These are phyloP conservation scores for Lactifluus pinguis DNA, from an alignment of 768 basidiomycete species.

Conservation along the genomic window DNA sequence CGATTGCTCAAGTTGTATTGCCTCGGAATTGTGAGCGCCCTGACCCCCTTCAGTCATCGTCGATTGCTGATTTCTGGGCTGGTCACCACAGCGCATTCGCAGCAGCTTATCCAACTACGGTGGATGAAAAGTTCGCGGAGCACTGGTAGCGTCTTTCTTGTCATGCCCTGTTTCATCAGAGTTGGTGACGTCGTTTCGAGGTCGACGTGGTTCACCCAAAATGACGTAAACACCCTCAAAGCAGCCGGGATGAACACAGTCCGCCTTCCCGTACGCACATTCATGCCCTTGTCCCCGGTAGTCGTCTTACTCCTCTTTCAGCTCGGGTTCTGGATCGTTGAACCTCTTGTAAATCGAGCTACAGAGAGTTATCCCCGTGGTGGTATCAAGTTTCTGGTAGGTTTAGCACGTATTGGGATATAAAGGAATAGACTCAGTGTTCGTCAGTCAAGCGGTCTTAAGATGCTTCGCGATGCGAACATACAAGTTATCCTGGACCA, in stretches of 20 bases:
- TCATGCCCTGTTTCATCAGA: not conserved
- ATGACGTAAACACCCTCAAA: constrained; percentile 47
- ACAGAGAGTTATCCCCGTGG: constrained; percentile 62
- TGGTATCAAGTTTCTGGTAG: constrained; percentile 57
- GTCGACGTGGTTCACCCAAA: constrained; percentile 63
- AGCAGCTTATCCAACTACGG: constrained; percentile 47
- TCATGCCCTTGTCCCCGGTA: not conserved
- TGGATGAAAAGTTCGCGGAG: constrained; percentile 42
- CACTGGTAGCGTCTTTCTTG: constrained; percentile 43
- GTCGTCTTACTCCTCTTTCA: constrained; percentile 21
- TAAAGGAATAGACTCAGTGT: not conserved
- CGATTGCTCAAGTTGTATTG: constrained; percentile 56
- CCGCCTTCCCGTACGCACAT: constrained; percentile 53
- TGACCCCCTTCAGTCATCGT: constrained; percentile 44
- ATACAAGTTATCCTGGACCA: constrained; percentile 65
- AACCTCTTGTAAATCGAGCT: constrained; percentile 52
- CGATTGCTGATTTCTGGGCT: not conserved
- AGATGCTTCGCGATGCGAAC: constrained; percentile 49
- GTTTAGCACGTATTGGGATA: not conserved
- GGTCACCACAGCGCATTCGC: constrained; percentile 42
- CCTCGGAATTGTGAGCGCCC: constrained; percentile 54
- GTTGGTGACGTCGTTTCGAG: constrained; percentile 24
- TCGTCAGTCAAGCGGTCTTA: constrained; percentile 50
- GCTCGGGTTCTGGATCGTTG: constrained; percentile 81
- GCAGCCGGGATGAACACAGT: constrained; percentile 62